These are phyloP conservation scores for Stevia rebaudiana DNA, from an alignment of 140 eudicot genomes.

Conservation along the genomic window DNA sequence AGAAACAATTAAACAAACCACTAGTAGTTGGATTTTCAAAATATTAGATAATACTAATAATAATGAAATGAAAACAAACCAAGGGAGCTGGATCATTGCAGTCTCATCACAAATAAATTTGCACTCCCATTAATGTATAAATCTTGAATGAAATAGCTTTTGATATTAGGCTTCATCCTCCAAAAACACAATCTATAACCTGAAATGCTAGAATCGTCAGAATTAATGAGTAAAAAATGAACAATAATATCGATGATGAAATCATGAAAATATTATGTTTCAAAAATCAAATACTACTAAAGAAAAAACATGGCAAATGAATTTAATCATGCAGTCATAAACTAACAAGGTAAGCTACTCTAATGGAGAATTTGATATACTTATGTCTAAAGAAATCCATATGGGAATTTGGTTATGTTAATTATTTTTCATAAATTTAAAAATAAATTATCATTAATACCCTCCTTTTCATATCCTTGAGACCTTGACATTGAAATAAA, in stretches of 20 bases:
- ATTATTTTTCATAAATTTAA: background rate
- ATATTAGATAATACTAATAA: background rate
- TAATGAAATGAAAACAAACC: conserved; percentile 15
- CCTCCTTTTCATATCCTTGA: background rate
- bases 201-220: conserved; percentile 23
- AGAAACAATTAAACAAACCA: conserved; percentile 20
- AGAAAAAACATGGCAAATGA: background rate
- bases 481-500: background rate
- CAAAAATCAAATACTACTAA: background rate
- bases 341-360: background rate
- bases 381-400: background rate
- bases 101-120: background rate
- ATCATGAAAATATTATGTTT: background rate
- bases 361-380: background rate
- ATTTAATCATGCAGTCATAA: conserved; percentile 1
- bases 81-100: conserved; percentile 19
- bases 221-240: conserved; percentile 1
- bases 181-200: conserved; percentile 6
- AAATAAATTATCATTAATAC: background rate
- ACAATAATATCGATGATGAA: background rate
- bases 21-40: conserved; percentile 11
- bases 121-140: conserved; percentile 17
- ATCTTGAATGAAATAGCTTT: conserved; percentile 1
- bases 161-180: conserved; percentile 16
- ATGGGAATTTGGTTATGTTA: background rate